Evolutionary conservation across 23 red algal genomes (phyloP).

Genomic region (Chondrus crispus): DNA sequence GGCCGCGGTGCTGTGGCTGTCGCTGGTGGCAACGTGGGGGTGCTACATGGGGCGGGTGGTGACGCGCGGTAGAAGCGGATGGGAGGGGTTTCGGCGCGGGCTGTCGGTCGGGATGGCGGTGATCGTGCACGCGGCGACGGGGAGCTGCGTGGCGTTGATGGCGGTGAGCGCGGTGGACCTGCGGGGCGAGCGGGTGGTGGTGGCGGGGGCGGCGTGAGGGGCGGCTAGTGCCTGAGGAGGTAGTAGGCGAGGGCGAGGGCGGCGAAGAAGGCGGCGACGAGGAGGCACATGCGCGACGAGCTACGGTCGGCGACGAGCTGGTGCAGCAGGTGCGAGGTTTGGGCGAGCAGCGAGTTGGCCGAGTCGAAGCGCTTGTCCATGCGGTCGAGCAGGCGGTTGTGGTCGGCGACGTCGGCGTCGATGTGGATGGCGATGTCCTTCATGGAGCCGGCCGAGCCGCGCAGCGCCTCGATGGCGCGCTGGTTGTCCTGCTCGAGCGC

Average conservation of each 20-base stretch:
- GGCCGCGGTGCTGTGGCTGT: neutral
- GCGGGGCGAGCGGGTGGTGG: neutral
- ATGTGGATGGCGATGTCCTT: conserved; percentile 31
- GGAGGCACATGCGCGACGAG: neutral
- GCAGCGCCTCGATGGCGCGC: neutral
- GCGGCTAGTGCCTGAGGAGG: neutral
- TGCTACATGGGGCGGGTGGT: neutral
- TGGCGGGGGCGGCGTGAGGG: neutral
- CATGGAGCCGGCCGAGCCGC: conserved; percentile 2
- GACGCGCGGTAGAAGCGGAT: neutral
- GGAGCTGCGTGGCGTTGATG: conserved; percentile 18
- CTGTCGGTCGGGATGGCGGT: neutral
- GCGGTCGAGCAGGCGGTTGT: conserved; percentile 7
- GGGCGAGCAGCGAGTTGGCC: neutral
- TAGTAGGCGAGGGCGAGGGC: neutral
- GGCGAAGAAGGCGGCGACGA: neutral
- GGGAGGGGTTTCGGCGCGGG: neutral
- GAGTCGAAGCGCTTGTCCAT: conserved; percentile 34
- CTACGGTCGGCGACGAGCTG: conserved; percentile 13
- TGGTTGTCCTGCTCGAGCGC: conserved; percentile 15
- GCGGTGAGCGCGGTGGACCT: conserved; percentile 9
- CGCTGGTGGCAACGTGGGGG: neutral
- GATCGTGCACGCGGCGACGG: conserved; percentile 8
- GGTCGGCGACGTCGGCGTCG: conserved; percentile 8
- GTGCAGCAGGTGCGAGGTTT: neutral